Percentiles rank a stretch among this genome's conserved stretches.
These are phyloP conservation scores for Dactylorhiza incarnata DNA, from an alignment of 106 monocot genomes.

Conservation along the genomic window DNA sequence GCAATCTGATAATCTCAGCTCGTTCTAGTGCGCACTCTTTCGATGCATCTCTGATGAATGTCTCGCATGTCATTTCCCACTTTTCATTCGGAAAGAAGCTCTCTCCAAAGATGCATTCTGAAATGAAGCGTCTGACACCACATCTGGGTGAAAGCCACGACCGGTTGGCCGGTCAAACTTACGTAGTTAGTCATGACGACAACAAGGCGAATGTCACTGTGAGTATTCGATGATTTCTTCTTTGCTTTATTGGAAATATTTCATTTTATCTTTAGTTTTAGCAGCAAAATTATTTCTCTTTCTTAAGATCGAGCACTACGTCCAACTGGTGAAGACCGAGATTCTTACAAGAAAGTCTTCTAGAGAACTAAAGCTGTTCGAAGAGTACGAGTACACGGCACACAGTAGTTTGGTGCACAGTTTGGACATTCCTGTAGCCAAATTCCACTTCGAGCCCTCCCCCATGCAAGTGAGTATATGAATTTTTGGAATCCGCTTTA, in stretches of 20 bases:
- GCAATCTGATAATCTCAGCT: slow-evolving; percentile 84
- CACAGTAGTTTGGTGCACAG: slow-evolving; percentile 88
- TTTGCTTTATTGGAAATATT: neutral
- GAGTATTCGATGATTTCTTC: slow-evolving; percentile 18
- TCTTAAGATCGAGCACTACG: slow-evolving; percentile 90
- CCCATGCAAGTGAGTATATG: slow-evolving; percentile 65
- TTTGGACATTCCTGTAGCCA: slow-evolving; percentile 59
- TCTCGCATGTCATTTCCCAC: slow-evolving; percentile 80
- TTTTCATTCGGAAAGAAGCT: slow-evolving; percentile 83
- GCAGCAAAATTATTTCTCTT: neutral
- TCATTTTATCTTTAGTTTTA: neutral
- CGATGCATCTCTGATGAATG: slow-evolving; percentile 86
- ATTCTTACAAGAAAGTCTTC: slow-evolving; percentile 42
- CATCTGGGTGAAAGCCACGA: slow-evolving; percentile 70
- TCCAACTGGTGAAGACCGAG: slow-evolving; percentile 89
- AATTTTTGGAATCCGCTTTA: neutral
- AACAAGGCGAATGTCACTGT: slow-evolving; percentile 77
- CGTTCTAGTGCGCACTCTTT: slow-evolving; percentile 89
- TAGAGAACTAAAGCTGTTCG: slow-evolving; percentile 50
- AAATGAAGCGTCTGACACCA: slow-evolving; percentile 66
- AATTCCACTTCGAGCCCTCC: slow-evolving; percentile 92
- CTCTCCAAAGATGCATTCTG: slow-evolving; percentile 35
- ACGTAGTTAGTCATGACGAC: slow-evolving; percentile 44
- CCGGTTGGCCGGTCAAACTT: slow-evolving; percentile 58
- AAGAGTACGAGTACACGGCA: slow-evolving; percentile 93